These are phyloP conservation scores for Diaporthe sp. DNA, from an alignment of 2,329 filamentous ascomycete species.

Conservation along the genomic window DNA sequence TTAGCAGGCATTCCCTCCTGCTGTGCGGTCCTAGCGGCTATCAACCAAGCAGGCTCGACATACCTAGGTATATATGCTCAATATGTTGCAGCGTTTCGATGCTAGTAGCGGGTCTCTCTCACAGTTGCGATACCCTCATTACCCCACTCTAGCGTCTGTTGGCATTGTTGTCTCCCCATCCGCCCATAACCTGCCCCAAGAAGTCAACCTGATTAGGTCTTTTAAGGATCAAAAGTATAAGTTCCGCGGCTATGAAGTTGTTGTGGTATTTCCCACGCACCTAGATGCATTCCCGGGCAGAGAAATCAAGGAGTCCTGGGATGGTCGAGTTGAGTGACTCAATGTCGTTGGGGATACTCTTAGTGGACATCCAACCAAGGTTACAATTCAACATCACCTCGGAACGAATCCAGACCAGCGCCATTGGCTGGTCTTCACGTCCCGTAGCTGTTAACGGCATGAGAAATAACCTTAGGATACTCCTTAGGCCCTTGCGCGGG, in stretches of 20 bases:
- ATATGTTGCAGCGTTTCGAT: not conserved
- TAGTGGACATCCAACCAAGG: conserved; percentile 33
- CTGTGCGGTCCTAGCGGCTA: not conserved
- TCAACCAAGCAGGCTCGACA: not conserved
- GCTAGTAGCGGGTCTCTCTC: not conserved
- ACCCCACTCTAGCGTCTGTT: not conserved
- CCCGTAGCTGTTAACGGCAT: not conserved
- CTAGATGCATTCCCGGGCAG: conserved; percentile 22
- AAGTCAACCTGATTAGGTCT: not conserved
- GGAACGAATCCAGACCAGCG: not conserved
- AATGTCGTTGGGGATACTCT: conserved; percentile 35
- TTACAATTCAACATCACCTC: conserved; percentile 2
- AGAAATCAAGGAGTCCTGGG: conserved; percentile 27
- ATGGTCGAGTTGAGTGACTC: conserved; percentile 26
- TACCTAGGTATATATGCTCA: too few species aligned
- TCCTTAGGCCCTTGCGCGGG: not conserved
- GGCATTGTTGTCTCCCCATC: not conserved
- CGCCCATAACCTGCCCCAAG: too few species aligned
- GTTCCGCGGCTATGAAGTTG: not conserved
- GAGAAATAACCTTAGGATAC: not conserved
- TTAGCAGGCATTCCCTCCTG: not conserved
- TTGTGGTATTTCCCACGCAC: not conserved
- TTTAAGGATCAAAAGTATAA: not conserved
- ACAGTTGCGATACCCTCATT: not conserved
- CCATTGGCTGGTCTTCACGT: not conserved